These are phyloP conservation scores for Kockovaella imperatae DNA, from an alignment of 768 basidiomycete species.

Conservation along the genomic window DNA sequence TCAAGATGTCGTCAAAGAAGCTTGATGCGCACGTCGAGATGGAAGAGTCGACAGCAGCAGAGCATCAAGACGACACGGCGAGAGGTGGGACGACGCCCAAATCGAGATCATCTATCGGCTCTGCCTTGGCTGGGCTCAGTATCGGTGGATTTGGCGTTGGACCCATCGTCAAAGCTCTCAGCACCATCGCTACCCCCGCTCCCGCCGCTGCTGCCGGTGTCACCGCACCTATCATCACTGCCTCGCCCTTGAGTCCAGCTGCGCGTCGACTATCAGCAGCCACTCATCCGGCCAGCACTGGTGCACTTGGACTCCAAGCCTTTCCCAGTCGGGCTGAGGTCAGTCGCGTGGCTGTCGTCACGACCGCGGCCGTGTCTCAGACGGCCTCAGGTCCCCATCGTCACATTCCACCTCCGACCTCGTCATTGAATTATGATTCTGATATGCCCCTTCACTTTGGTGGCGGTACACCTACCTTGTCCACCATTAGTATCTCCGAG, in stretches of 20 bases:
- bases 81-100: background rate
- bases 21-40: no score
- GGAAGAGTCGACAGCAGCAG: no score
- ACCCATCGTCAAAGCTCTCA: no score
- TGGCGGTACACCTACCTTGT: constrained; percentile 32
- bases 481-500: constrained; percentile 36
- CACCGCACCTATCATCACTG: constrained; percentile 28
- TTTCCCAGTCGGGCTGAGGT: constrained; percentile 22
- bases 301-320: constrained; percentile 20
- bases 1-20: background rate
- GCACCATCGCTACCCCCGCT: constrained; percentile 36
- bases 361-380: constrained; percentile 1
- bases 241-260: constrained; percentile 1
- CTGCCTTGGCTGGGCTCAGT: background rate
- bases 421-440: background rate
- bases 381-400: background rate
- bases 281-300: background rate
- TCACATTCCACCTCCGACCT: no score
- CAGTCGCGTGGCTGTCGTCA: constrained; percentile 21
- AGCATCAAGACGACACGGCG: no score
- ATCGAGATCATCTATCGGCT: background rate
- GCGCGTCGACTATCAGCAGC: background rate
- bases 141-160: constrained; percentile 5
- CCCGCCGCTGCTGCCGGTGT: constrained; percentile 28
- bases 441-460: constrained; percentile 10